Base-by-base conservation (phyloP, 192 early-diverging fungal genomes). In the Linnemannia exigua region DNA sequence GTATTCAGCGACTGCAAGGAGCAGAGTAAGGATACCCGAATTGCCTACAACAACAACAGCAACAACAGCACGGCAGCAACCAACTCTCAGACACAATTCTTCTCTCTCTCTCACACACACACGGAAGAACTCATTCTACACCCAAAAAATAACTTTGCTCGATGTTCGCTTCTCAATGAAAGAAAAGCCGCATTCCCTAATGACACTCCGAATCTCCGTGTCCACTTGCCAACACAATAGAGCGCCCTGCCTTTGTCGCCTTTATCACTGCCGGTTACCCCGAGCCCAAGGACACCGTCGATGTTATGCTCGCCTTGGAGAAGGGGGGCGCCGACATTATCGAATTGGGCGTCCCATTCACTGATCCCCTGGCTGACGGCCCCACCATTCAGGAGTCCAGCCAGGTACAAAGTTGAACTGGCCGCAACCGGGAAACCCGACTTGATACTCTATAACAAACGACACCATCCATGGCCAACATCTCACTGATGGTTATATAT, bases 301-400 rank as follows among this genome's bases (percentile, higher is more conserved):
- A 96, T 72, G 89, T 96, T 16, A 88, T 99, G 72, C 91, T 99
- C n/a, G 94, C 93, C 25, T 90, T 98, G 8, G 94, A 99, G 81
- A 90, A 90, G 79, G 97, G 98, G 74, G 99, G 99, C 47, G 96
- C 95, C 20, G 98, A 99, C 81, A 92, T 97, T 28, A 96, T 99
- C 80, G 99, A 99, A 89, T 91, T 99, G 28, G 98, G 98, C 47
- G 93, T 99, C 19, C 99, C 99, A 17, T 99, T 99, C 87, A 97
- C 98, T 35, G 99, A 99, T 82, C 98, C 99, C 44, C 91, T 99
- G 33, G 99, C 97, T 22, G 99, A 99, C 80, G 99, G 99, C 3
- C 97, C 97, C 31, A 97, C 96, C 16, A 99, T 99, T 91, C 98
- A 99, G 90, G 94, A 96, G 38, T 94, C 98, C 44, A 96, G 89